A percentile compares a stretch with the other conserved stretches of the same genome.
Conservation (phyloP, 306 rosid genomes). For the Crataegus laevigata region DNA sequence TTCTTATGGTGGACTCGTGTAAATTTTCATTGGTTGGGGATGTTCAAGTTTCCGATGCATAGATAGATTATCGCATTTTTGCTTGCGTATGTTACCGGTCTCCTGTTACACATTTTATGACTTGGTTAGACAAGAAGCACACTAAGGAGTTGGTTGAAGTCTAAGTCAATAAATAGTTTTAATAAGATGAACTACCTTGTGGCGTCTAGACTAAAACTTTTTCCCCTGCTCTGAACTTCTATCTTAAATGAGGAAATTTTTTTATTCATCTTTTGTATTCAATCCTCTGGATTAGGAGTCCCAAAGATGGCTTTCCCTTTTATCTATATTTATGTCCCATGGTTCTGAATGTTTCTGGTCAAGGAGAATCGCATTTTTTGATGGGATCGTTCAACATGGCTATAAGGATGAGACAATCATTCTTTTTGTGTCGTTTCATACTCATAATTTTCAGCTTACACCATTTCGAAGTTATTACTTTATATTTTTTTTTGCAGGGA, state of each 20-base stretch:
- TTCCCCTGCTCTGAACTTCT: background rate
- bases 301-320: background rate
- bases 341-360: background rate
- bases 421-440: background rate
- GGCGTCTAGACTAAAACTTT: background rate
- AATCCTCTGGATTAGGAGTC: background rate
- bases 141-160: background rate
- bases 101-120: slow-evolving; percentile 41
- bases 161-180: background rate
- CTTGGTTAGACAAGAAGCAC: background rate
- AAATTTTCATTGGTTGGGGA: slow-evolving; percentile 21
- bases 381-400: background rate
- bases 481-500: slow-evolving; percentile 36
- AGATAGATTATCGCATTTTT: slow-evolving; percentile 30
- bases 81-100: slow-evolving; percentile 65
- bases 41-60: slow-evolving; percentile 84
- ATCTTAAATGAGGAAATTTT: background rate
- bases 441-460: background rate
- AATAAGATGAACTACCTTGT: background rate
- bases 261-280: background rate
- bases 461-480: background rate
- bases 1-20: slow-evolving; percentile 50
- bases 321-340: background rate
- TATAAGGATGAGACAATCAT: background rate
- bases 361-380: background rate